Percentiles rank a stretch among this genome's conserved stretches.
Evolutionary conservation across 257 asterid species (phyloP).

Genomic region (Marsdenia floribunda): DNA sequence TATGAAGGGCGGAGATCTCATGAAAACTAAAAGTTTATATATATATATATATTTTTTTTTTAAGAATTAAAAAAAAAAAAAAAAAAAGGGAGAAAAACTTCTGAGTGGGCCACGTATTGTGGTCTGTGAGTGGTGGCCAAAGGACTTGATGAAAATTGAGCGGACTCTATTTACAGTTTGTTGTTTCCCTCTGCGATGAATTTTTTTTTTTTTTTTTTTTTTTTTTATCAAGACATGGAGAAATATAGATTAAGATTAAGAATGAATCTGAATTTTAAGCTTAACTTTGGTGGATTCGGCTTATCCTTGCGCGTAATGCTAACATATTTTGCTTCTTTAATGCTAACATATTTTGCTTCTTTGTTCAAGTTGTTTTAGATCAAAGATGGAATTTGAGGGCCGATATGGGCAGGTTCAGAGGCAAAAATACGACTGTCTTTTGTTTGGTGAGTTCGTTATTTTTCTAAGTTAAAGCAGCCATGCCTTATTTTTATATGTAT

Average conservation of each 20-base stretch:
- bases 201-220: not conserved
- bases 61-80: no score
- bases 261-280: constrained; percentile 19
- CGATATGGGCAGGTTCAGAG: constrained; percentile 60
- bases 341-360: constrained; percentile 36
- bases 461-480: not conserved
- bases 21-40: not conserved
- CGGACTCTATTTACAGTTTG: not conserved
- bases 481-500: not conserved
- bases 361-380: constrained; percentile 34
- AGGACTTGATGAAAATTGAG: not conserved
- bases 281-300: constrained; percentile 18
- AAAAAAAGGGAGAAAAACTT: not conserved
- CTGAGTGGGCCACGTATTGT: not conserved
- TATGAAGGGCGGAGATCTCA: not conserved
- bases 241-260: constrained; percentile 24
- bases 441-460: constrained; percentile 56
- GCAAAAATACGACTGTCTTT: constrained; percentile 84
- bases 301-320: constrained; percentile 31
- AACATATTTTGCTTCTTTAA: constrained; percentile 28
- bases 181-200: not conserved
- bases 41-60: no score
- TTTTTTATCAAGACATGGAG: constrained; percentile 10
- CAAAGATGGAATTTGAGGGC: constrained; percentile 64
- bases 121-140: no score